These are phyloP conservation scores for Fusarium algeriense DNA, from an alignment of 2,329 filamentous ascomycete species.

Conservation along the genomic window DNA sequence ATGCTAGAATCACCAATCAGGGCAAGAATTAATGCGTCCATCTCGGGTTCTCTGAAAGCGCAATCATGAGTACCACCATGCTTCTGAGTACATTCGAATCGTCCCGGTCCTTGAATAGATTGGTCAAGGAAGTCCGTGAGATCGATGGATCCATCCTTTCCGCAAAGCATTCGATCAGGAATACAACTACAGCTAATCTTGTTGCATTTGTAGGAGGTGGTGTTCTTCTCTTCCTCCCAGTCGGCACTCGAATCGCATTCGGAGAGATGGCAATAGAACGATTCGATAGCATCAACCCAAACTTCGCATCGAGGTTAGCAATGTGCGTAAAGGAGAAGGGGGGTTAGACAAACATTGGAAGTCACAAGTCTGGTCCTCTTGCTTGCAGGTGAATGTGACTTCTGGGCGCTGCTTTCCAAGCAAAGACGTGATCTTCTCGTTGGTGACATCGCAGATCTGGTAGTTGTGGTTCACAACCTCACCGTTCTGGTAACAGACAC, in stretches of 20 bases:
- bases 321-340: neutral
- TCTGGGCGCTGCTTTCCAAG: conserved; percentile 88
- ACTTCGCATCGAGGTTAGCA: conserved; percentile 63
- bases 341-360: conserved; percentile 82
- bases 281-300: conserved; percentile 94
- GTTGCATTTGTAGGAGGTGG: conserved; percentile 86
- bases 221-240: conserved; percentile 78
- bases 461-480: conserved; percentile 94
- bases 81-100: conserved; percentile 79
- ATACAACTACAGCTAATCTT: conserved; percentile 90
- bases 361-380: conserved; percentile 81
- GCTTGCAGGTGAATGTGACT: conserved; percentile 93
- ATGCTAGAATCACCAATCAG: conserved; percentile 96
- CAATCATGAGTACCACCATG: conserved; percentile 75
- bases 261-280: conserved; percentile 93
- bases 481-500: conserved; percentile 92
- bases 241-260: conserved; percentile 81
- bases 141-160: conserved; percentile 90
- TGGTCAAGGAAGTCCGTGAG: conserved; percentile 88
- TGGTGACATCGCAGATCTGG: conserved; percentile 98
- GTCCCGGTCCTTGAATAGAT: conserved; percentile 86
- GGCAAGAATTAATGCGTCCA: conserved; percentile 88
- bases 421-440: conserved; percentile 90
- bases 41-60: conserved; percentile 88
- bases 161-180: conserved; percentile 91